A percentile compares a stretch with the other conserved stretches of the same genome.
phyloP scores from a whole-genome alignment of 768 basidiomycete genomes.

The Trametopsis cervina region DNA sequence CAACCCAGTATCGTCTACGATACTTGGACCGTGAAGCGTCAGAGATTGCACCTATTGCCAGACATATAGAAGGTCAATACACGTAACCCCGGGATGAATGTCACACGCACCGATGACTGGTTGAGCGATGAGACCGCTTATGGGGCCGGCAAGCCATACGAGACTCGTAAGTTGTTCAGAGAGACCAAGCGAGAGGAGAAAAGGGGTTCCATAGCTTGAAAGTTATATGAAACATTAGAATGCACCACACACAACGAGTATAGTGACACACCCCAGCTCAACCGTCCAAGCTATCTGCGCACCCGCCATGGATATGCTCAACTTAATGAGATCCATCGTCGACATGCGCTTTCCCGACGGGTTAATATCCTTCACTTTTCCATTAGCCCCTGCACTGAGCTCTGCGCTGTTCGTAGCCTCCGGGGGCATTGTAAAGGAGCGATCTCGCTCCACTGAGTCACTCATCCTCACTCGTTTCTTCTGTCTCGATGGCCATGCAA shows the following conservation, averaged over 20 bases:
- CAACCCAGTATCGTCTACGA: slow-evolving; percentile 88
- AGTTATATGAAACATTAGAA: no score
- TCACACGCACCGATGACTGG: slow-evolving; percentile 80
- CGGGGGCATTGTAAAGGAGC: slow-evolving; percentile 3
- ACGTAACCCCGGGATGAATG: neutral
- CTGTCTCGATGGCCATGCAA: slow-evolving; percentile 60
- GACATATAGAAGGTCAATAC: neutral
- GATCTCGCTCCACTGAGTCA: slow-evolving; percentile 8
- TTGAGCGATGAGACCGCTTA: slow-evolving; percentile 91
- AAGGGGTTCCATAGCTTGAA: slow-evolving; percentile 96
- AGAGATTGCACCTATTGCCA: slow-evolving; percentile 83
- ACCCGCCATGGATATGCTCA: slow-evolving; percentile 90
- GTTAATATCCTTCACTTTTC: slow-evolving; percentile 14
- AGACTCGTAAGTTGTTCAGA: slow-evolving; percentile 88
- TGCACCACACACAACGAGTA: no score
- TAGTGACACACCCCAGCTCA: slow-evolving; percentile 69
- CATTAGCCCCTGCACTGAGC: slow-evolving; percentile 1
- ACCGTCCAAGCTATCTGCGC: slow-evolving; percentile 96
- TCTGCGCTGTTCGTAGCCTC: slow-evolving; percentile 6
- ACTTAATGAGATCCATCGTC: slow-evolving; percentile 50
- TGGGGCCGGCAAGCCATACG: slow-evolving; percentile 94
- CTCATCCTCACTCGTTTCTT: slow-evolving; percentile 13
- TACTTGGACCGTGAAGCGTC: slow-evolving; percentile 90
- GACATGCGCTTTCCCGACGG: slow-evolving; percentile 22
- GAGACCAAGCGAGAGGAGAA: slow-evolving; percentile 72